Base-by-base conservation (phyloP, 805 yeast genomes). In the Yamadazyma sp. region DNA sequence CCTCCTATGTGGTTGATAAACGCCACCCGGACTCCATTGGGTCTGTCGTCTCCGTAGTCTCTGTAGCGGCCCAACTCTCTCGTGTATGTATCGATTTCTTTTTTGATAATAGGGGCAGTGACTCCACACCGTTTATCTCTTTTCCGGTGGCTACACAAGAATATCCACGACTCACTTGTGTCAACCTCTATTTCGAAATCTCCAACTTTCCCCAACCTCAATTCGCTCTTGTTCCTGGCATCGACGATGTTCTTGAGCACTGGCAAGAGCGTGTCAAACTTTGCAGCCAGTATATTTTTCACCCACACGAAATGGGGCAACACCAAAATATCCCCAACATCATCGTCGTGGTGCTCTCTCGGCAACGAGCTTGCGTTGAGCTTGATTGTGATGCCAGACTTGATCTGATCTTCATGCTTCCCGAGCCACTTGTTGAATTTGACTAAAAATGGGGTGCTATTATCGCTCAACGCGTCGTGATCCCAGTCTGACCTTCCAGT, bases 111-210 rank as follows among this genome's bases (percentile, higher is more conserved):
- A 10, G 97, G 97, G 0, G 98, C 98, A 1, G 97, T 87, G 32
- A 88, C 70, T 33, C 96, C 97, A 62, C 99, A 91, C 44, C 91
- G 70, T 58, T 88, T 90, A 57, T 91, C 99, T 59, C 98, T 80
- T 8, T 95, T 86, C 34, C 73, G 71, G 60, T 91, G 99, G 0
- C 97, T 90, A 53, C 99, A 91, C 35, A 93, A 60, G 33, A 93
- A 73, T 1, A 91, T 69, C 50, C 73, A 76, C 1, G 83, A 58
- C 28, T 58, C 57, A 41, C 53, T 49, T 4, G 42, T 21, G 38
- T 62, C 62, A 3, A 77, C 57, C 9, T 46, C 29, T 36, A 63
- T 62, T 12, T 60, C 57, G 15, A 62, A 51, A 44, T 15, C 37
- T 38, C 17, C 22, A 11, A 19, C 16, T 21, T 38, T 5, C 28